These are phyloP conservation scores for Exophiala viscosa DNA, from an alignment of 2,329 filamentous ascomycete species.

Conservation along the genomic window DNA sequence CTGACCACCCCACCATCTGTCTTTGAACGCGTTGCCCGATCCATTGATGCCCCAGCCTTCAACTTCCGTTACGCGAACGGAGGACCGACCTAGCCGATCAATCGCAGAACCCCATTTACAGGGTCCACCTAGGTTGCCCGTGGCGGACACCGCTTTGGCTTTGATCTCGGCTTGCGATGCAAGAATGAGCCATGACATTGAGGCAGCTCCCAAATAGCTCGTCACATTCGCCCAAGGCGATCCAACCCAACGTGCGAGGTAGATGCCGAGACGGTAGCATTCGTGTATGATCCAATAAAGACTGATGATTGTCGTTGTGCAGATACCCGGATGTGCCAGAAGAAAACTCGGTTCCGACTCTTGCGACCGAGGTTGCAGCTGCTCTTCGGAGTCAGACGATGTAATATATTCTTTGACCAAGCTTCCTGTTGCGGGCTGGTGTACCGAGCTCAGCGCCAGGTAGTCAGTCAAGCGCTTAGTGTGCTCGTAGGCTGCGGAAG, in stretches of 20 bases:
- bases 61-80: constrained; percentile 71
- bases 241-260: constrained; percentile 68
- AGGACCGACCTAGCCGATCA: constrained; percentile 53
- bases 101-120: constrained; percentile 83
- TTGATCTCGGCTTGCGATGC: constrained; percentile 51
- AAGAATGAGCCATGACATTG: constrained; percentile 75
- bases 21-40: constrained; percentile 35
- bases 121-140: constrained; percentile 58
- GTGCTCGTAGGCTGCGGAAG: constrained; percentile 70
- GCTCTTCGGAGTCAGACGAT: constrained; percentile 14
- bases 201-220: constrained; percentile 72
- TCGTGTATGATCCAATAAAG: constrained; percentile 48
- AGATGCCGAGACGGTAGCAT: constrained; percentile 22
- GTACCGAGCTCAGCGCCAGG: constrained; percentile 61
- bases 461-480: constrained; percentile 85
- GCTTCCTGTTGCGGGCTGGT: constrained; percentile 60
- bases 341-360: constrained; percentile 62
- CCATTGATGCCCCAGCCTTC: constrained; percentile 75
- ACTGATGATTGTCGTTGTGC: constrained; percentile 75
- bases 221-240: constrained; percentile 81
- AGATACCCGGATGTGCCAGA: constrained; percentile 80
- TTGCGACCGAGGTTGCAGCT: constrained; percentile 22
- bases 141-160: constrained; percentile 41
- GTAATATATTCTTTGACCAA: constrained; percentile 52
- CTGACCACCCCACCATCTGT: constrained; percentile 42